Conservation (phyloP, 2,329 filamentous ascomycete genomes). For the Teratosphaeria epicoccoides region DNA sequence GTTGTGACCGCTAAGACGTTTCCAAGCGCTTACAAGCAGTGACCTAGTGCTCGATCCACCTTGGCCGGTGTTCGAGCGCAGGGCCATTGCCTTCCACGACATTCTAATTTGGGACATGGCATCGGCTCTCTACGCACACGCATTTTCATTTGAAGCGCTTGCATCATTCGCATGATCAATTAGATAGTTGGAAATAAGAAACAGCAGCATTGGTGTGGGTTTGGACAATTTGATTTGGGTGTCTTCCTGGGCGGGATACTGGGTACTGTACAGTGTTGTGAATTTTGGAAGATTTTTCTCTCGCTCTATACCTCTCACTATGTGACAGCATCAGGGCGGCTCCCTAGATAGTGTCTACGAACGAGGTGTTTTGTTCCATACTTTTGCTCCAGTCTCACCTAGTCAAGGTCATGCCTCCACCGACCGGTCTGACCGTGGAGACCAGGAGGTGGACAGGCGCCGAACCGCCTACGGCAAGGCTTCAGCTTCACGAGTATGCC, state of each 20-base stretch:
- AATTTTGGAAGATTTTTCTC: background rate
- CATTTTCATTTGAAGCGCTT: background rate
- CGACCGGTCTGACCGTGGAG: too few relatives aligned
- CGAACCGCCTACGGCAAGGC: too few relatives aligned
- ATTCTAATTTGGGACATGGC: background rate
- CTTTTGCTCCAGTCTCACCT: background rate
- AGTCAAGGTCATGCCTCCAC: too few relatives aligned
- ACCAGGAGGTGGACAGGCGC: too few relatives aligned
- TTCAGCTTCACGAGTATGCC: too few relatives aligned
- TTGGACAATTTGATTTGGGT: background rate
- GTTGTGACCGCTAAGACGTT: background rate
- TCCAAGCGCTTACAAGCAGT: background rate
- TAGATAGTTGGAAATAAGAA: background rate
- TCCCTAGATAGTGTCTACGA: background rate
- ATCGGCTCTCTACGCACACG: background rate
- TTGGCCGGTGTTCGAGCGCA: background rate
- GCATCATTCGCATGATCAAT: background rate
- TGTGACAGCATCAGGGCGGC: background rate
- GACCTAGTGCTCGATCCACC: background rate
- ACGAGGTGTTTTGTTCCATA: background rate
- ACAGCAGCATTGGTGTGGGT: background rate
- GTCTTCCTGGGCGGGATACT: too few relatives aligned
- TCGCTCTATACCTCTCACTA: background rate
- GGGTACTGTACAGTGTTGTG: background rate
- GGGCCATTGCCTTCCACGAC: background rate